Base-by-base conservation (phyloP, 2,329 filamentous ascomycete species). In the Cryphonectria parasitica region DNA sequence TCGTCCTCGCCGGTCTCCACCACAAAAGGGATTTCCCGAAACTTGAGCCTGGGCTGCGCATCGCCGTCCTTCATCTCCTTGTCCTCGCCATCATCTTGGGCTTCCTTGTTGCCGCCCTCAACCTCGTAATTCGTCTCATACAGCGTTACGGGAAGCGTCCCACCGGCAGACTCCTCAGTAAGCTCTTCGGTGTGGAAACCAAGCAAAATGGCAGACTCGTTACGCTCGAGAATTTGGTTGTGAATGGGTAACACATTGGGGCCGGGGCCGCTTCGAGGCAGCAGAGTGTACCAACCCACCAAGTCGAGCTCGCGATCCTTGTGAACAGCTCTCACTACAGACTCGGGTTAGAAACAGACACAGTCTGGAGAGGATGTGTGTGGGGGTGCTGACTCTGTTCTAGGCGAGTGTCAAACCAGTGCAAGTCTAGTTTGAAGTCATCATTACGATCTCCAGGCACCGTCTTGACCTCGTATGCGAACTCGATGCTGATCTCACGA, bases 1-100 rank as follows among this genome's bases (percentile, higher is more conserved):
- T 99, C 96, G 1, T 95, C 95, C 80, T 98, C 95, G 13, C 93
- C 94, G 0, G 95, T 97, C 82, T 98, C 96, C 1, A 98, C 90
- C 0, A 91, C 91, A 80, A 96, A 98, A 1, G 91, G 89, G 13
- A 98, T 82, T 77, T 97, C 92, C 71, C 91, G 89, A 81, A 98
- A 98, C 76, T 89, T 91, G 72, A 96, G 86, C 66, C 86, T 88
- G 34, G 90, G 78, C 2, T 83, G 80, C 1, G 83, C 79, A 45
- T 89, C 81, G 78, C 86, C 79, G 74, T 93, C 92, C 74, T 92
- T 91, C 82, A 95, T 91, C 76, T 90, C 89, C 81, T 89, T 91
- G 69, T 91, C 89, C 76, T 92, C 89, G 54, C 84, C 86, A 70
- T 88, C 85, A 17, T 84, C 82, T 34, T 80, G 80, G 25, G 77